Base-by-base conservation (phyloP, 2,329 filamentous ascomycete species). In the Metarhizium sp. region DNA sequence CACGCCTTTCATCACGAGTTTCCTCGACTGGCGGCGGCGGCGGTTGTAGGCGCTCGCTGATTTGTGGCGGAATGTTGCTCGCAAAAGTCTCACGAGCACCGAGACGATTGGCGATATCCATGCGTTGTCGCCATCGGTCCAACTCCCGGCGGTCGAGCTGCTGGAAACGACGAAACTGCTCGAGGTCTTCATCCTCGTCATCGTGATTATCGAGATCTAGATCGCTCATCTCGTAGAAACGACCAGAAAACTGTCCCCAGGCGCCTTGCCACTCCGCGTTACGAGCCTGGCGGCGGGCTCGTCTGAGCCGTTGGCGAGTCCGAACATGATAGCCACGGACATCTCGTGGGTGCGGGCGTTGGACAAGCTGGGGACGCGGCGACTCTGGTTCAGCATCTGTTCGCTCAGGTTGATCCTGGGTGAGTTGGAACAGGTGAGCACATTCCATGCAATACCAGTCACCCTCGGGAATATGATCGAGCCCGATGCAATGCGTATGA, bases 381-480 rank as follows among this genome's bases (percentile, higher is more conserved):
- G 69, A 67, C 2, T 61, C 60, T 18, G 72, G 66, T 49, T 66
- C 64, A 48, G 71, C 59, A 48, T 73, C 72, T 4, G 66, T 67
- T 20, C 59, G 45, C 34, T 65, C 62, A 52, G 66, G 51, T 14
- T 47, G 63, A n/a, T 70, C 66, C 7, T 70, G 63, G 2, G 62
- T 59, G 25, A 69, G 63, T 20, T 69, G 63, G 50, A 80, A 73
- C 29, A 79, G 67, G 59, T 81, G 78, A 59, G 77, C 70, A 71
- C 94, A 99, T 63, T 88, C 84, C 71, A 94, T 85, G 74, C 94
- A 99, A 69, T 92, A 96, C 92, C 92, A 99, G 60, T 85, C 77
- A 32, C 88, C 88, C 34, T 79, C 73, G 25, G 92, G 91, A 55
- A 95, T 82, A 53, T 78, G 74, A 58, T 92, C 86, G 51, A 96